Base-by-base conservation (phyloP, 805 yeast genomes). In the Nakazawaea wyomingensis region DNA sequence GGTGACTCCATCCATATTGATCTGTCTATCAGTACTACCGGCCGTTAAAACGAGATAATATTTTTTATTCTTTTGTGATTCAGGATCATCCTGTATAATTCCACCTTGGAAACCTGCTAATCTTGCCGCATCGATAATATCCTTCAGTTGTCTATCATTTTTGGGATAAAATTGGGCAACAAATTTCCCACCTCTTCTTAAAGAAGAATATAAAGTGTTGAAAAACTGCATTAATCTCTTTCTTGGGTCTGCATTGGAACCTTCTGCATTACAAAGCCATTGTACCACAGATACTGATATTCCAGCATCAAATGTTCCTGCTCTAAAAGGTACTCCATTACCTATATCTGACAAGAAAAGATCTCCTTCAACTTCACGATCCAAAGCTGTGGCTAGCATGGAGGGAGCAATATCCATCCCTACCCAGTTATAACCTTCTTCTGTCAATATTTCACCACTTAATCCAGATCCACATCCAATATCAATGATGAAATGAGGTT, bases 391-490 rank as follows among this genome's bases (percentile, higher is more conserved):
- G 1, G 96, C 96, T 53, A 93, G 71, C 99, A 93, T 93, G 37
- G 91, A 82, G 1, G 97, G 91, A 0, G 98, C 79, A 39, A 93
- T 93, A 64, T 93, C 99, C 87, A 93, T 80, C 5, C 99, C 99
- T 33, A 87, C 67, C 98, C 99, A 93, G 44, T 80, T 69, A 57
- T 87, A 96, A 6, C 95, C 96, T 60, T 93, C 98, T 56, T 93
- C 96, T 0, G 91, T 78, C 34, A 93, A 66, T 28, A 93, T 91
- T 58, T 93, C 98, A 5, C 99, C 99, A 29, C 93, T 81, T 14
- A 93, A 73, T 0, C 99, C 98, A 0, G 97, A 89, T 2, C 99
- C 99, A 69, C 98, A 93, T 13, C 99, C 99, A 28, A 93, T 74
- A 72, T 93, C 99, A 16, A 93, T 74, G 9, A 93, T 60, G 54